Evolutionary conservation across 2,329 filamentous ascomycete genomes (phyloP).

Genomic region (Diaporthe aspalathi): DNA sequence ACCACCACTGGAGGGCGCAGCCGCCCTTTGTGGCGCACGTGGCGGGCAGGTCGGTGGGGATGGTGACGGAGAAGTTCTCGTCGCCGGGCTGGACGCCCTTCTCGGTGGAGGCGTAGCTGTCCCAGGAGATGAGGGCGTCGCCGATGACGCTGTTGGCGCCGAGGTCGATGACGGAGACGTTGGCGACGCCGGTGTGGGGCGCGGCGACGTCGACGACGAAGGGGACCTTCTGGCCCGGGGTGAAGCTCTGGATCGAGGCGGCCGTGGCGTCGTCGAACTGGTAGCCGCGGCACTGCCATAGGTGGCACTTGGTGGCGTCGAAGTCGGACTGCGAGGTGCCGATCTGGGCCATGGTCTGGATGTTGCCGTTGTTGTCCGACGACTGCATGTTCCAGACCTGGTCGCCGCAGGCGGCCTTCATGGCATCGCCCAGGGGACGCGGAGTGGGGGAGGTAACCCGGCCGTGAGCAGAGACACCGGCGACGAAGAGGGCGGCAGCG

Average conservation of each 20-base stretch:
- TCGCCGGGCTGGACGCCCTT: conserved; percentile 56
- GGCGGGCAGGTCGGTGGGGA: conserved; percentile 59
- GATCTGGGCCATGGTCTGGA: conserved; percentile 65
- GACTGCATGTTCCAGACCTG: conserved; percentile 65
- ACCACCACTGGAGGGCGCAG: conserved; percentile 67
- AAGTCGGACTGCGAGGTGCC: conserved; percentile 59
- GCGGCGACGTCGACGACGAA: conserved; percentile 60
- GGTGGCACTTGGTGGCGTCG: conserved; percentile 58
- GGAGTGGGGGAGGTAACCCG: conserved; percentile 60
- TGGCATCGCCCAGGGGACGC: conserved; percentile 62
- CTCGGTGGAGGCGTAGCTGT: conserved; percentile 61
- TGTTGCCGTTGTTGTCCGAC: conserved; percentile 66
- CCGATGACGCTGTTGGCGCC: conserved; percentile 61
- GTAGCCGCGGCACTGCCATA: conserved; percentile 69
- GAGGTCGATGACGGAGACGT: conserved; percentile 65
- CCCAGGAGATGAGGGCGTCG: conserved; percentile 58
- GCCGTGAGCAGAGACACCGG: conserved; percentile 64
- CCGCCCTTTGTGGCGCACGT: conserved; percentile 57
- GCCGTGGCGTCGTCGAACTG: conserved; percentile 65
- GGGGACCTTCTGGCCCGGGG: conserved; percentile 57
- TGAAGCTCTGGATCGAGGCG: conserved; percentile 63
- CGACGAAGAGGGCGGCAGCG: conserved; percentile 49
- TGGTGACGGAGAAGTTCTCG: conserved; percentile 63
- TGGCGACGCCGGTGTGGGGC: conserved; percentile 66
- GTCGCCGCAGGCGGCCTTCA: conserved; percentile 63